Conservation (phyloP, 192 early-diverging fungal species). For the Backusella australiensis region DNA sequence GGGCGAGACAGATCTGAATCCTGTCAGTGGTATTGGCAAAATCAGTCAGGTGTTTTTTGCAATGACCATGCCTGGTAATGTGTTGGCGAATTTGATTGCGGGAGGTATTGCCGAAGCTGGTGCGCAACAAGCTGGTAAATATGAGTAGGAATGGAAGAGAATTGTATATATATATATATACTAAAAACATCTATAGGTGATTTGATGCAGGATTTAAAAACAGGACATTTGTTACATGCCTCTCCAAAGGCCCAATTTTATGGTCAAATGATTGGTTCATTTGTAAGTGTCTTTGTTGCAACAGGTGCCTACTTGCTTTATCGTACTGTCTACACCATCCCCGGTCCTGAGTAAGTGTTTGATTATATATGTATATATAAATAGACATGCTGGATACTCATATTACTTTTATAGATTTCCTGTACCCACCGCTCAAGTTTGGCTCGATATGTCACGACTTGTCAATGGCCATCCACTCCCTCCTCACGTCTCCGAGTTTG, state of each 20-base stretch:
- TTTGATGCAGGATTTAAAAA: slow-evolving; percentile 72
- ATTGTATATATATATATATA: background rate
- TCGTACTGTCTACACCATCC: slow-evolving; percentile 63
- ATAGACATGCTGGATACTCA: no score
- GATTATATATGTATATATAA: no score
- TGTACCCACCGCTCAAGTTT: slow-evolving; percentile 73
- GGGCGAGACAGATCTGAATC: slow-evolving; percentile 85
- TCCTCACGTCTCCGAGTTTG: slow-evolving; percentile 58
- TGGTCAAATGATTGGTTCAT: slow-evolving; percentile 77
- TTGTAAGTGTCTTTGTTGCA: slow-evolving; percentile 66
- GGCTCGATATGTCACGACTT: slow-evolving; percentile 74
- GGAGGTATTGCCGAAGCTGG: slow-evolving; percentile 79
- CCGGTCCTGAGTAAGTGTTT: slow-evolving; percentile 45
- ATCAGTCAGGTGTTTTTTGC: slow-evolving; percentile 83
- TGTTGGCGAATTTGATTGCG: slow-evolving; percentile 74
- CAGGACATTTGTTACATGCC: slow-evolving; percentile 78
- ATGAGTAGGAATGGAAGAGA: background rate
- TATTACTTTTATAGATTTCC: slow-evolving; percentile 37
- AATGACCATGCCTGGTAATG: slow-evolving; percentile 64
- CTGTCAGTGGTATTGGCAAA: slow-evolving; percentile 81
- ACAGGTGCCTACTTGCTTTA: slow-evolving; percentile 68
- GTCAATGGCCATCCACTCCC: slow-evolving; percentile 75
- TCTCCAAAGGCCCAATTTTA: slow-evolving; percentile 84
- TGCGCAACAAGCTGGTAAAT: slow-evolving; percentile 55
- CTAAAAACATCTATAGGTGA: slow-evolving; percentile 39